phyloP scores from a whole-genome alignment of 805 yeast species.

The Saccharomycopsis amapae region DNA sequence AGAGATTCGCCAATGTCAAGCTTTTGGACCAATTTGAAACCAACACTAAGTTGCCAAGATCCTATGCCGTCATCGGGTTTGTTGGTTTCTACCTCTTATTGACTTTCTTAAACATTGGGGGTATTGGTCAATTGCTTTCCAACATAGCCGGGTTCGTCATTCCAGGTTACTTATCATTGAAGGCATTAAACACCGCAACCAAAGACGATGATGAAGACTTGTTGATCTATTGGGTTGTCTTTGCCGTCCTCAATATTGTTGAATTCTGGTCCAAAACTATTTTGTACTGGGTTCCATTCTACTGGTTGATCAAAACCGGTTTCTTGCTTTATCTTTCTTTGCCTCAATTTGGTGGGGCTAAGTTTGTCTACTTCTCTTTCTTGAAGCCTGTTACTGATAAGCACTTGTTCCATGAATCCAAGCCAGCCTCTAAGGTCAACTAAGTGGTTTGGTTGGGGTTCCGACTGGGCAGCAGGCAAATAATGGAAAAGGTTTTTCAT shows the following conservation, averaged over 20 bases:
- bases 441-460: background rate
- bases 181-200: constrained; percentile 68
- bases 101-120: constrained; percentile 86
- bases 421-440: constrained; percentile 16
- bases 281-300: constrained; percentile 93
- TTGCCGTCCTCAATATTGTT: constrained; percentile 79
- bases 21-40: constrained; percentile 36
- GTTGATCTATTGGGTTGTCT: constrained; percentile 98
- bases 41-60: constrained; percentile 60
- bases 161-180: constrained; percentile 84
- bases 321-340: constrained; percentile 82
- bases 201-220: constrained; percentile 77
- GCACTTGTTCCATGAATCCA: constrained; percentile 25
- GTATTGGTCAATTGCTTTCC: constrained; percentile 88
- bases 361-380: constrained; percentile 52
- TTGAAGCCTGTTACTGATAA: constrained; percentile 58
- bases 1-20: constrained; percentile 29
- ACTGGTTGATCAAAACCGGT: constrained; percentile 87
- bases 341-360: constrained; percentile 86
- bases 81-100: constrained; percentile 63
- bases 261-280: constrained; percentile 96
- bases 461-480: too few species aligned
- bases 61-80: constrained; percentile 69
- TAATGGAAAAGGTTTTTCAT: too few species aligned
- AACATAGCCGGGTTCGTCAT: constrained; percentile 85